Percentiles rank a stretch among this genome's conserved stretches.
Conservation (phyloP, 192 early-diverging fungal species). For the Dissophora globulifera region DNA sequence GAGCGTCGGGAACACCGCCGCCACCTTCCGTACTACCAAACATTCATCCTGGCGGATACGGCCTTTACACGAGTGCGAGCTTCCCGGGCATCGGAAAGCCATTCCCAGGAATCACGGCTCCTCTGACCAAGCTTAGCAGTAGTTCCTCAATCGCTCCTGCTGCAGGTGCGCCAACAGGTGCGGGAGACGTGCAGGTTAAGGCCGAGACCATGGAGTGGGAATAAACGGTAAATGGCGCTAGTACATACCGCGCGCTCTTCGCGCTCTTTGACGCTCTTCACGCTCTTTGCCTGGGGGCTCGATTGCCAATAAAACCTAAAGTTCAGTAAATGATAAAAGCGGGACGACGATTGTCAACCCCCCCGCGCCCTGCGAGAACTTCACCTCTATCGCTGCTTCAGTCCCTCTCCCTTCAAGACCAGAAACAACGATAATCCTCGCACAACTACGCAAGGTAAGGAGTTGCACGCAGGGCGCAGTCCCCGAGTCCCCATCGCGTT, state of each 20-base stretch:
- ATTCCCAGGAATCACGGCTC: slow-evolving; percentile 15
- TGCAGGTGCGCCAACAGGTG: background rate
- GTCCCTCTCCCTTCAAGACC: too few species aligned
- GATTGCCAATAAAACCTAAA: too few species aligned
- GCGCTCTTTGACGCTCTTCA: slow-evolving; percentile 1
- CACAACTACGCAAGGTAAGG: too few species aligned
- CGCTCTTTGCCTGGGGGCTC: too few species aligned
- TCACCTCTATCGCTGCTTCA: too few species aligned
- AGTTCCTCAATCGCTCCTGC: background rate
- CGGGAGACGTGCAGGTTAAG: background rate
- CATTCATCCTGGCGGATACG: slow-evolving; percentile 45
- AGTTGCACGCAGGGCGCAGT: too few species aligned
- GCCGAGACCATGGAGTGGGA: background rate
- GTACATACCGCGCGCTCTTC: background rate
- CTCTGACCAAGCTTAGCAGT: background rate
- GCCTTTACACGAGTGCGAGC: slow-evolving; percentile 22
- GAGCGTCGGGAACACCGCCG: slow-evolving; percentile 10
- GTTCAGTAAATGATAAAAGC: too few species aligned
- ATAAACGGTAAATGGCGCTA: background rate
- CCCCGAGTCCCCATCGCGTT: too few species aligned
- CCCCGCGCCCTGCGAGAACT: too few species aligned
- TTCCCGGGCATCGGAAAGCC: slow-evolving; percentile 42
- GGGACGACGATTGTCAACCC: too few species aligned
- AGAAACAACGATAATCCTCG: too few species aligned
- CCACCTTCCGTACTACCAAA: slow-evolving; percentile 11